A percentile compares a stretch with the other conserved stretches of the same genome.
Conservation (phyloP, 768 basidiomycete species). For the Pholiota microspora region DNA sequence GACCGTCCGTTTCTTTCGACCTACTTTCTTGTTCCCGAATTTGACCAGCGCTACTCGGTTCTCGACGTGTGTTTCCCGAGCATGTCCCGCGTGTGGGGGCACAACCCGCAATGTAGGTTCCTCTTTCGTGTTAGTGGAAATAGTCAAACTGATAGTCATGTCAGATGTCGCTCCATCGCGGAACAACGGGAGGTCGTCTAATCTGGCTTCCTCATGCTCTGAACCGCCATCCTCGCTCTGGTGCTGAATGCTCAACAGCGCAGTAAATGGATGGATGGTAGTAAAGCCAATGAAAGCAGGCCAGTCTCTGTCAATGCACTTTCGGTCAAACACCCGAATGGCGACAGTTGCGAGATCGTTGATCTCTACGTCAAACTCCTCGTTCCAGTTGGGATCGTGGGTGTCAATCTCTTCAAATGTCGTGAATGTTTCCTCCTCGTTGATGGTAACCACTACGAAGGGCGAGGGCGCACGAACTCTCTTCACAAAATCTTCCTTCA, state of each 20-base stretch:
- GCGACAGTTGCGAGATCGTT: constrained; percentile 18
- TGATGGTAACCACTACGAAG: constrained; percentile 22
- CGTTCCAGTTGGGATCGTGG: constrained; percentile 19
- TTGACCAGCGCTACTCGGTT: constrained; percentile 15
- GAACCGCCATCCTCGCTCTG: background rate
- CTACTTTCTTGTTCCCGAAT: constrained; percentile 15
- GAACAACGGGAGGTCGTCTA: constrained; percentile 13
- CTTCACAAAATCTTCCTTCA: constrained; percentile 10
- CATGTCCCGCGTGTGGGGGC: constrained; percentile 1
- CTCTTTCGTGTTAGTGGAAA: constrained; percentile 12
- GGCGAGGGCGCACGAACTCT: constrained; percentile 17
- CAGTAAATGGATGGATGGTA: constrained; percentile 18
- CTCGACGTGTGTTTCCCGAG: constrained; percentile 6
- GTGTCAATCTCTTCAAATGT: constrained; percentile 14
- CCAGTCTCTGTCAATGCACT: constrained; percentile 20
- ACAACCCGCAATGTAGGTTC: constrained; percentile 7
- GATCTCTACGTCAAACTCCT: constrained; percentile 21
- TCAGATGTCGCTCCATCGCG: constrained; percentile 10
- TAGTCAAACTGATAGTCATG: constrained; percentile 15
- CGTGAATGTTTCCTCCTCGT: constrained; percentile 21
- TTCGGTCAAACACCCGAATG: constrained; percentile 22
- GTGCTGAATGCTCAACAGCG: constrained; percentile 9
- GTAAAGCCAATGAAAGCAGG: constrained; percentile 23
- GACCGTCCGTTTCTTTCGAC: constrained; percentile 16
- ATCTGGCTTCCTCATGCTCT: background rate